A percentile compares a stretch with the other conserved stretches of the same genome.
These are phyloP conservation scores for Aspergillus fructus DNA, from an alignment of 2,329 filamentous ascomycete genomes.

Conservation along the genomic window DNA sequence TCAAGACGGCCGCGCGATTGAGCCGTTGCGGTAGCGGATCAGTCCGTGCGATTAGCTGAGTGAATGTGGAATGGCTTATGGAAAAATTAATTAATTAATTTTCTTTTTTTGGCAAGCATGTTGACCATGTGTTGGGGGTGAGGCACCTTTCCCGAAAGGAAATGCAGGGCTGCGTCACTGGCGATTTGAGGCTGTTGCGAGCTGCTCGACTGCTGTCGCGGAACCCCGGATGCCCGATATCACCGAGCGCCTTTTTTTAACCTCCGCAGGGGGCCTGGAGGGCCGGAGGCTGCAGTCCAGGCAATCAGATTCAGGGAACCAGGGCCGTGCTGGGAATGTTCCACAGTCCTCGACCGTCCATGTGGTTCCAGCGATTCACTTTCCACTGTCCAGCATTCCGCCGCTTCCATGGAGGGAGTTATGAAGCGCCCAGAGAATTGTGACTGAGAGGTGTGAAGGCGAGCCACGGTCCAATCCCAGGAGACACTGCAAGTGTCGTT, in stretches of 20 bases:
- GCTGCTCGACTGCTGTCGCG: constrained; percentile 4
- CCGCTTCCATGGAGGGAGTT: background rate
- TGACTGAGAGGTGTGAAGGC: too few species aligned
- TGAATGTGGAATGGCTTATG: background rate
- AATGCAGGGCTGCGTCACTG: constrained; percentile 24
- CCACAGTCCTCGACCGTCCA: constrained; percentile 11
- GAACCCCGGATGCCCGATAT: constrained; percentile 23
- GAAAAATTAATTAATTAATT: constrained; percentile 7
- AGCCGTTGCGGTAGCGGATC: constrained; percentile 23
- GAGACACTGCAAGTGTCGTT: too few species aligned
- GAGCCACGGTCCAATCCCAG: background rate
- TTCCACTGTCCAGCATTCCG: constrained; percentile 3
- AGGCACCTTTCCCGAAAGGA: constrained; percentile 20
- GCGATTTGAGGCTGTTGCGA: constrained; percentile 19
- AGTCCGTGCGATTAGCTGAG: constrained; percentile 19
- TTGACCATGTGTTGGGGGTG: constrained; percentile 22
- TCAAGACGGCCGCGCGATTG: constrained; percentile 15
- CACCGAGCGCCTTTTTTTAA: constrained; percentile 12
- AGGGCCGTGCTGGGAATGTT: constrained; percentile 14
- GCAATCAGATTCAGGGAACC: background rate
- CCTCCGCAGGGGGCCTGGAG: background rate
- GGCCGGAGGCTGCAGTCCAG: background rate
- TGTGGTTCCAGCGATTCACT: constrained; percentile 13
- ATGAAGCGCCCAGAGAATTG: background rate
- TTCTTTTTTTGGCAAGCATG: background rate